Evolutionary conservation across 2,329 filamentous ascomycete genomes (phyloP).

Genomic region (Trichoderma koningii): DNA sequence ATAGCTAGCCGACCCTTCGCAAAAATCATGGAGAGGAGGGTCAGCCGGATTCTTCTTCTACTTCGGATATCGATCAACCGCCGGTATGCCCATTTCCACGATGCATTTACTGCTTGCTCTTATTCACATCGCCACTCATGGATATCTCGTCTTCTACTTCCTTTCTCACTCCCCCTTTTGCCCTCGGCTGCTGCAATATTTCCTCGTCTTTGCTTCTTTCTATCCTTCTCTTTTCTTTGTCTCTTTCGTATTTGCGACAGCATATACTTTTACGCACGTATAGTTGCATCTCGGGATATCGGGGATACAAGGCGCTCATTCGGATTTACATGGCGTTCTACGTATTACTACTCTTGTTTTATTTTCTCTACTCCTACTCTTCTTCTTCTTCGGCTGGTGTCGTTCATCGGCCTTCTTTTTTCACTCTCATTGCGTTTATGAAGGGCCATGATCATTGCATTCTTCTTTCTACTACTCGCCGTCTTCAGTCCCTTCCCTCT

Average conservation of each 20-base stretch:
- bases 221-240: slow-evolving; percentile 6
- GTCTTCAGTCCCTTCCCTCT: slow-evolving; percentile 16
- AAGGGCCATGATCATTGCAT: slow-evolving; percentile 23
- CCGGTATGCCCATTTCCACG: neutral
- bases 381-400: slow-evolving; percentile 1
- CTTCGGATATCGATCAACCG: neutral
- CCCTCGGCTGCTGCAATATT: slow-evolving; percentile 11
- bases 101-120: slow-evolving; percentile 6
- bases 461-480: slow-evolving; percentile 13
- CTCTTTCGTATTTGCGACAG: slow-evolving; percentile 21
- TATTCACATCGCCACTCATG: slow-evolving; percentile 23
- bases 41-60: neutral
- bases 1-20: slow-evolving; percentile 31
- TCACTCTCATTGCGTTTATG: slow-evolving; percentile 14
- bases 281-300: slow-evolving; percentile 21
- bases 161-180: slow-evolving; percentile 7
- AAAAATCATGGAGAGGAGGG: neutral
- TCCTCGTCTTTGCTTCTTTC: slow-evolving; percentile 1
- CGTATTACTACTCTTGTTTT: neutral
- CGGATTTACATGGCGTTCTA: slow-evolving; percentile 26
- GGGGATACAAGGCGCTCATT: slow-evolving; percentile 27
- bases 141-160: neutral
- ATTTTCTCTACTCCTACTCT: neutral
- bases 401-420: neutral
- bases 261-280: slow-evolving; percentile 24